These are phyloP conservation scores for Capsicum pubescens DNA, from an alignment of 257 asterid species.

Conservation along the genomic window DNA sequence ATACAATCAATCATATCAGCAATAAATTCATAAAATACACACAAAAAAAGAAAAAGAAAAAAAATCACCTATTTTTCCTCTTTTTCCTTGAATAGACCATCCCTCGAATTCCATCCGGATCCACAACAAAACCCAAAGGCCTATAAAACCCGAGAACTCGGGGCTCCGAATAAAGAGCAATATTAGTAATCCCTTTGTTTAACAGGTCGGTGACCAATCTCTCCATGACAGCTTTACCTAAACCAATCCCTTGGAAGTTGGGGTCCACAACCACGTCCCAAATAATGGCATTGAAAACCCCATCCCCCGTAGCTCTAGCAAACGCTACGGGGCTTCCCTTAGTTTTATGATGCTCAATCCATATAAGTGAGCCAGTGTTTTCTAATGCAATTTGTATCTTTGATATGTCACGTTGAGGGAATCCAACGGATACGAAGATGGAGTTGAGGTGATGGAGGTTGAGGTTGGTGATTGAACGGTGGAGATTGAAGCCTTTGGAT, in stretches of 20 bases:
- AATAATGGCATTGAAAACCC: constrained; percentile 85
- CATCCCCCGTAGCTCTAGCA: constrained; percentile 96
- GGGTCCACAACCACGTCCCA: constrained; percentile 99
- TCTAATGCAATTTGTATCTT: constrained; percentile 83
- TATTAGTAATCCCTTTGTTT: constrained; percentile 74
- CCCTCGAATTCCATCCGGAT: constrained; percentile 91
- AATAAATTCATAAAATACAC: neutral
- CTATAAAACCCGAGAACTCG: constrained; percentile 91
- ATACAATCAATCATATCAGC: neutral
- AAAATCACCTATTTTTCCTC: constrained; percentile 40
- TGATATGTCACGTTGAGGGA: constrained; percentile 79
- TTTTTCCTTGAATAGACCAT: constrained; percentile 84
- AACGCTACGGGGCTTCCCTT: constrained; percentile 77
- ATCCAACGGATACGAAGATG: constrained; percentile 84
- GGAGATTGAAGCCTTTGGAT: constrained; percentile 82
- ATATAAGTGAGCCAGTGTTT: constrained; percentile 78
- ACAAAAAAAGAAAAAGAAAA: neutral
- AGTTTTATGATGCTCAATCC: constrained; percentile 78
- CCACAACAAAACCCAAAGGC: constrained; percentile 89
- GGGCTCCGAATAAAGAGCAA: constrained; percentile 95
- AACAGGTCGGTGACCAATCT: constrained; percentile 64
- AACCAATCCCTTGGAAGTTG: constrained; percentile 82
- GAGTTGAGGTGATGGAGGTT: constrained; percentile 87
- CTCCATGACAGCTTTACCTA: constrained; percentile 98
- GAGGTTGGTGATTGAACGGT: constrained; percentile 57